phyloP scores from a whole-genome alignment of 1,284 basidiomycete species.

The Leccinum pachyderme region DNA sequence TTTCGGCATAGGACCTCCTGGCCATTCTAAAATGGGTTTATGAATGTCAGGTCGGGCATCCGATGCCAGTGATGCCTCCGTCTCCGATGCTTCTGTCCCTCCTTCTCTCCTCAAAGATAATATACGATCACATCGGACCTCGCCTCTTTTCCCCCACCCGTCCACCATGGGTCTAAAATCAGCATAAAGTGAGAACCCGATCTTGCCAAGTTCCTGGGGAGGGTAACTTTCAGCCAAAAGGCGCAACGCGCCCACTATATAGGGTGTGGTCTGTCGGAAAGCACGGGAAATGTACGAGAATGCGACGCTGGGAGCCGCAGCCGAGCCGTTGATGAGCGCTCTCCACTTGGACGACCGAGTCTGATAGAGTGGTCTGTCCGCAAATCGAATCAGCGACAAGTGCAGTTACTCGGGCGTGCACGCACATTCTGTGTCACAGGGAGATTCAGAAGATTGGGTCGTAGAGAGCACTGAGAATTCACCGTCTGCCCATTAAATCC shows the following conservation, averaged over 20 bases:
- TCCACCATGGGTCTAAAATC: conserved; percentile 71
- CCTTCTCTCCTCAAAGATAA: conserved; percentile 49
- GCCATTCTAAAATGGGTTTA: not conserved
- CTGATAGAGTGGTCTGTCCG: conserved; percentile 74
- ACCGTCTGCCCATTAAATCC: conserved; percentile 86
- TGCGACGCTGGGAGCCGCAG: conserved; percentile 70
- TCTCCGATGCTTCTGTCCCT: not conserved
- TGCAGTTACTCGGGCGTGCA: conserved; percentile 1
- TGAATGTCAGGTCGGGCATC: not conserved
- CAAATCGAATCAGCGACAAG: not conserved
- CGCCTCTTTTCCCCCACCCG: conserved; percentile 73
- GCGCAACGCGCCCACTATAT: conserved; percentile 78
- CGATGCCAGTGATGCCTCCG: not conserved
- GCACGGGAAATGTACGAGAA: conserved; percentile 82
- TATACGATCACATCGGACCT: conserved; percentile 62
- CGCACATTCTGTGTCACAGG: conserved; percentile 49
- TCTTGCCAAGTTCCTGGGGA: conserved; percentile 63
- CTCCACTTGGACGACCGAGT: conserved; percentile 74
- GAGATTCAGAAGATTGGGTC: not conserved
- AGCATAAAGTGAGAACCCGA: conserved; percentile 73
- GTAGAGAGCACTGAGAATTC: conserved; percentile 29
- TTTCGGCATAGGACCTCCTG: conserved; percentile 23
- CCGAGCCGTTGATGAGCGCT: conserved; percentile 72
- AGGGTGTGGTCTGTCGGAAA: conserved; percentile 72
- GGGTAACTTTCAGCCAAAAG: conserved; percentile 72